Base-by-base conservation (phyloP, 2,329 filamentous ascomycete genomes). In the Sporothrix sp. region DNA sequence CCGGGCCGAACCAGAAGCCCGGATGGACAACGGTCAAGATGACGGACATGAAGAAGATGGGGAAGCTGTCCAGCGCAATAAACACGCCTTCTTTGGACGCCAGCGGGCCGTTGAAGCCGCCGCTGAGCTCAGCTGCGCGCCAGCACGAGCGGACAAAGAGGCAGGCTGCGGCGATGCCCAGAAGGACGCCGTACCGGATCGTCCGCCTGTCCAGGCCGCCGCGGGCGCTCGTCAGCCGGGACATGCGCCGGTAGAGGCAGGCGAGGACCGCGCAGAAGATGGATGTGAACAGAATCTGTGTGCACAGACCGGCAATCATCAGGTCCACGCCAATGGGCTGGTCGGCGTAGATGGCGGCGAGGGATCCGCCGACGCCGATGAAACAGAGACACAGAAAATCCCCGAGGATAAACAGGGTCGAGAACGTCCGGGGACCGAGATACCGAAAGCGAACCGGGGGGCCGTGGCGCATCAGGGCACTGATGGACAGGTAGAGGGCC, bases 241-340 rank as follows among this genome's bases (percentile, higher is more conserved):
- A 10, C 11, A 48, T 25, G 1, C 36, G 25, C 4, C 25, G 16
- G 37, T 43, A 50, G 0, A 50, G 6, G 10, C 13, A 35, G 13
- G 18, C 43, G 1, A 55, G 42, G 14, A 54, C 27, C 1, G 51
- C 20, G 25, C 56, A 54, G 16, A 58, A 58, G 14, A 57, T 53
- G 10, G 55, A 45, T 2, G 55, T 58, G 25, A 54, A 58, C 21
- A 58, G 28, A 3, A 57, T 53, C 28, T 58, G 55, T 11, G 50
- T 54, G 16, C 53, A 55, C 23, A 58, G 39, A 7, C 55, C 55
- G 9, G 55, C 56, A 44, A 57, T 54, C 56, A 58, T 55, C 11
- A 56, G 48, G 47, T 58, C 52, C 3, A 56, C 51, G 7, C 56
- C 56, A n/a, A 58, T 54, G 9, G 56, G 56, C n/a, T 43, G 55